phyloP scores from a whole-genome alignment of 176 grass and related monocot genomes.

The Metroxylon sagu region DNA sequence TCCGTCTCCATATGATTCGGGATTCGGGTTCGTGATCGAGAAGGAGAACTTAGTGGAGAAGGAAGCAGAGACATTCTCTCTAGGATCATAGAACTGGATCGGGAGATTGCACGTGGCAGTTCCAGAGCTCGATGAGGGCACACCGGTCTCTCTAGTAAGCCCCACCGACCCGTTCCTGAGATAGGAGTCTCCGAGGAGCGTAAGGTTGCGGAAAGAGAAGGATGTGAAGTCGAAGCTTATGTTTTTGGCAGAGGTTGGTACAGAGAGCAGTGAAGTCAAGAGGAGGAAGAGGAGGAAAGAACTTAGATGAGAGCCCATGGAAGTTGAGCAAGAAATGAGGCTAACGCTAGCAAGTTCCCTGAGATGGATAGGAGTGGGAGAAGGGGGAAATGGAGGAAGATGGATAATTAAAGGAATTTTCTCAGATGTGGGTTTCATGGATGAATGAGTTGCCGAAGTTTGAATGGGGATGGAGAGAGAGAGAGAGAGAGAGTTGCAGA shows the following conservation, averaged over 20 bases:
- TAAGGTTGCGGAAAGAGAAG: constrained; percentile 70
- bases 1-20: constrained; percentile 49
- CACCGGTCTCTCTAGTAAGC: constrained; percentile 60
- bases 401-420: too few relatives aligned
- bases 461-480: too few relatives aligned
- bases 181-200: constrained; percentile 75
- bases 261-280: too few relatives aligned
- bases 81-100: constrained; percentile 25
- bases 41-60: constrained; percentile 85
- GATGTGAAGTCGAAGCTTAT: constrained; percentile 55
- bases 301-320: too few relatives aligned
- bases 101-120: constrained; percentile 55
- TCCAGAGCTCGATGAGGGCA: constrained; percentile 76
- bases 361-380: too few relatives aligned
- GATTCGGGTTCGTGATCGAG: constrained; percentile 42
- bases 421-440: too few relatives aligned
- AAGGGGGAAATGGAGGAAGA: too few relatives aligned
- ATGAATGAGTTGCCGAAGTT: too few relatives aligned
- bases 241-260: not conserved
- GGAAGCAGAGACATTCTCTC: constrained; percentile 18
- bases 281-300: too few relatives aligned
- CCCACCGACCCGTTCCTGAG: constrained; percentile 65
- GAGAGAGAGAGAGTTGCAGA: too few relatives aligned
- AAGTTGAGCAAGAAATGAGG: too few relatives aligned
- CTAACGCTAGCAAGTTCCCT: too few relatives aligned